phyloP scores from a whole-genome alignment of 495 filamentous ascomycete species.

The Aspergillus haitiensis region DNA sequence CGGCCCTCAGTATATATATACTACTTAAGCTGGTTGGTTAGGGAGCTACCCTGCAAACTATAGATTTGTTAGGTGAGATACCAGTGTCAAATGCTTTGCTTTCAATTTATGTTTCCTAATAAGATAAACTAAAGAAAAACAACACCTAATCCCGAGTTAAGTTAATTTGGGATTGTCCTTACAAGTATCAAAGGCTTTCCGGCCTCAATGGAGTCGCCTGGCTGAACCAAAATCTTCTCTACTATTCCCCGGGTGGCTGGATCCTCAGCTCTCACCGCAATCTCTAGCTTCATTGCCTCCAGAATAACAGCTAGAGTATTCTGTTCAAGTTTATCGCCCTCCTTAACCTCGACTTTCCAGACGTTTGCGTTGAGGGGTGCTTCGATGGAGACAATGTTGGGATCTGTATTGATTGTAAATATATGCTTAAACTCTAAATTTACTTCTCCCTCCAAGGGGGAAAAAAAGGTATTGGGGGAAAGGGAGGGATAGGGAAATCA shows the following conservation, averaged over 20 bases:
- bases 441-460: not conserved
- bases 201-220: conserved; percentile 42
- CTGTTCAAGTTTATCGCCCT: conserved; percentile 38
- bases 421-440: not conserved
- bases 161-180: conserved; percentile 16
- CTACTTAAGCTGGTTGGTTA: too few species aligned
- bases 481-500: not conserved
- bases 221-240: conserved; percentile 43
- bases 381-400: conserved; percentile 43
- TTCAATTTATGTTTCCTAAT: too few species aligned
- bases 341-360: conserved; percentile 55
- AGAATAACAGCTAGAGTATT: conserved; percentile 43
- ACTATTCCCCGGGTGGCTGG: conserved; percentile 29
- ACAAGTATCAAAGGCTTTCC: conserved; percentile 38
- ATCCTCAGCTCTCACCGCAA: conserved; percentile 37
- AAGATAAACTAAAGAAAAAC: too few species aligned
- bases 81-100: not conserved
- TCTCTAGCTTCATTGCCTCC: conserved; percentile 61
- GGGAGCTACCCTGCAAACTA: too few species aligned
- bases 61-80: not conserved
- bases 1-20: too few species aligned
- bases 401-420: conserved; percentile 30
- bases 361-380: conserved; percentile 56
- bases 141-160: too few species aligned
- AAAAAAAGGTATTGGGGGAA: not conserved